These are phyloP conservation scores for Alisma plantagoaquatica DNA, from an alignment of 106 monocot species.

Conservation along the genomic window DNA sequence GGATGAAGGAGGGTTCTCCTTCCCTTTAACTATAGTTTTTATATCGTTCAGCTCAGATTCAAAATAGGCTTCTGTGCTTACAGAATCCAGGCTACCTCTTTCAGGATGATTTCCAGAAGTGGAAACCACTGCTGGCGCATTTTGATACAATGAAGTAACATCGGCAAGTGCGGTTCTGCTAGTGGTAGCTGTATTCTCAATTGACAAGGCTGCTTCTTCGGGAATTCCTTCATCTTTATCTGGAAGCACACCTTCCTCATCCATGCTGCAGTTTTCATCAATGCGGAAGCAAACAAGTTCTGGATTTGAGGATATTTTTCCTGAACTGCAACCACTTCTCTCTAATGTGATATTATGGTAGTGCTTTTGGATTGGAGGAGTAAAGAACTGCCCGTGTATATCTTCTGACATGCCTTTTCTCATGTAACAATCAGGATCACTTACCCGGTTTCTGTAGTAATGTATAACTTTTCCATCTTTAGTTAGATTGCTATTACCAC, in stretches of 20 bases:
- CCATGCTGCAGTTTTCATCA: constrained; percentile 52
- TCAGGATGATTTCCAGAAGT: constrained; percentile 7
- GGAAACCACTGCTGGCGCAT: constrained; percentile 18
- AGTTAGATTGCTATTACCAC: neutral
- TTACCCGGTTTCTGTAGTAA: neutral
- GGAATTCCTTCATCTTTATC: constrained; percentile 8
- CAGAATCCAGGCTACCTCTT: constrained; percentile 18
- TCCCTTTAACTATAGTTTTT: constrained; percentile 11
- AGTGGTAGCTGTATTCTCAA: constrained; percentile 3
- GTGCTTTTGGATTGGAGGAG: constrained; percentile 38
- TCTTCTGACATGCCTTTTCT: constrained; percentile 13
- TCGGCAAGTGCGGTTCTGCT: constrained; percentile 37
- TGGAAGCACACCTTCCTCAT: constrained; percentile 29
- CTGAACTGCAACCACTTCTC: constrained; percentile 35
- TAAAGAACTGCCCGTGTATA: constrained; percentile 23
- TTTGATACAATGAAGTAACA: constrained; percentile 29
- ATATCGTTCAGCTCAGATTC: constrained; percentile 3
- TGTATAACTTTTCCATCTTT: neutral
- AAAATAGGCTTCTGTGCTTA: constrained; percentile 12
- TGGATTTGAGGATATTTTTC: constrained; percentile 25
- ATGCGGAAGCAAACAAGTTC: constrained; percentile 69
- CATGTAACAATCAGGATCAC: constrained; percentile 7
- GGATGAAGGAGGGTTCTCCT: constrained; percentile 9
- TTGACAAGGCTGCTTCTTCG: constrained; percentile 4
- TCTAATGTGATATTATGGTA: constrained; percentile 11